These are phyloP conservation scores for Hortaea werneckii DNA, from an alignment of 2,329 filamentous ascomycete species.

Conservation along the genomic window DNA sequence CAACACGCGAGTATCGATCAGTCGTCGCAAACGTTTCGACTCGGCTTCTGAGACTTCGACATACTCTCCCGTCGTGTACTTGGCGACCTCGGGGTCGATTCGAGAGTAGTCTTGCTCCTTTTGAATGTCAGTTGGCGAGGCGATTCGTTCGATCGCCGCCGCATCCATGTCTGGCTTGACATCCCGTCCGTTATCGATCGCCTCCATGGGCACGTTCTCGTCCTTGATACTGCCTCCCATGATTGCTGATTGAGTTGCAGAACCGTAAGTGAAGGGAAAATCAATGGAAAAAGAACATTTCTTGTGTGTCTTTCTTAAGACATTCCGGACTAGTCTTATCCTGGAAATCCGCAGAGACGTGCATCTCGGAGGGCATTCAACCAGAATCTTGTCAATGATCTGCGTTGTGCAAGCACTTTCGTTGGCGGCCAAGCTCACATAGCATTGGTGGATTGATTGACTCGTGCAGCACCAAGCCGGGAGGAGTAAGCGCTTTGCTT, in stretches of 20 bases:
- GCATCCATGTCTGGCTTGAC: not conserved
- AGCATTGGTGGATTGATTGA: not conserved
- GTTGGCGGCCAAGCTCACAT: no score
- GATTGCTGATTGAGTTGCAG: no score
- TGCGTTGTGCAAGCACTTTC: no score
- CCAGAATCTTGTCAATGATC: no score
- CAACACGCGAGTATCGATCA: constrained; percentile 60
- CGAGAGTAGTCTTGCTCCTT: constrained; percentile 30
- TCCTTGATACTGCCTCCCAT: no score
- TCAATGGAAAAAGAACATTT: no score
- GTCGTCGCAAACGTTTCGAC: constrained; percentile 49
- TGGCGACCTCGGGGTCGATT: constrained; percentile 60
- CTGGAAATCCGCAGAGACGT: no score
- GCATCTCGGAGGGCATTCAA: no score
- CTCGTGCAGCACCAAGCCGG: not conserved
- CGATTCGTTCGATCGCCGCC: not conserved
- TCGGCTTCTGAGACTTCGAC: constrained; percentile 51
- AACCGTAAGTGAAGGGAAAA: no score
- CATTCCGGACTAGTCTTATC: no score
- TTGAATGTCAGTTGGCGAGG: not conserved
- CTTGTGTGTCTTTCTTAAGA: no score
- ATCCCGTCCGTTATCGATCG: not conserved
- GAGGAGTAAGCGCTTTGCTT: not conserved
- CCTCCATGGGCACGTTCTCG: no score
- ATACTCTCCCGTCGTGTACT: constrained; percentile 50